Evolutionary conservation across 345 rosid species (phyloP).

Genomic region (Dovyalis caffra): DNA sequence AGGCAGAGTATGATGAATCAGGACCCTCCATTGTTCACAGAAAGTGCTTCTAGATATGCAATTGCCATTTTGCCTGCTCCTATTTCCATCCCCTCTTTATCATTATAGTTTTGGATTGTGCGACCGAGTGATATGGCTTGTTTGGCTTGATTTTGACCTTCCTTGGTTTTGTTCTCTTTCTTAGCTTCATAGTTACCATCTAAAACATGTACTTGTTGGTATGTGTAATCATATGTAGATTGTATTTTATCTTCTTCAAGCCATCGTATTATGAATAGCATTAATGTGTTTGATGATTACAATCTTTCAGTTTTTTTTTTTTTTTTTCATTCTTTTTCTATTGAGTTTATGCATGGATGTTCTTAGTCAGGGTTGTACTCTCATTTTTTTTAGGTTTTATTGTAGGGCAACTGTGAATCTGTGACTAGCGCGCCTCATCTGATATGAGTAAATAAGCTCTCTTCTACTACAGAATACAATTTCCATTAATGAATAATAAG

Average conservation of each 20-base stretch:
- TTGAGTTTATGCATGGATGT: neutral
- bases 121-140: neutral
- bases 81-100: neutral
- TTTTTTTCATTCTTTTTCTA: too few relatives aligned
- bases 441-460: neutral
- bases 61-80: neutral
- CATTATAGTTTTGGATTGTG: neutral
- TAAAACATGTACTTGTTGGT: neutral
- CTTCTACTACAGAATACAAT: neutral
- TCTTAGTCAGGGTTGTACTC: neutral
- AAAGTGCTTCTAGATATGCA: neutral
- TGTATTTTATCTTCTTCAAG: neutral
- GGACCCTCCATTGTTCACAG: neutral
- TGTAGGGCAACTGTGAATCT: neutral
- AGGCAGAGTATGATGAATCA: neutral
- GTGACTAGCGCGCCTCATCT: neutral
- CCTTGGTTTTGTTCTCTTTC: neutral
- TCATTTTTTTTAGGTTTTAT: neutral
- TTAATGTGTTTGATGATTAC: neutral
- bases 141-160: neutral
- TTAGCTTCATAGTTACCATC: neutral
- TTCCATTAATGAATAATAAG: neutral
- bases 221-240: neutral
- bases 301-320: neutral
- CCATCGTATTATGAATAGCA: neutral